phyloP scores from a whole-genome alignment of 805 yeast genomes.

The Nakazawaea sp. region DNA sequence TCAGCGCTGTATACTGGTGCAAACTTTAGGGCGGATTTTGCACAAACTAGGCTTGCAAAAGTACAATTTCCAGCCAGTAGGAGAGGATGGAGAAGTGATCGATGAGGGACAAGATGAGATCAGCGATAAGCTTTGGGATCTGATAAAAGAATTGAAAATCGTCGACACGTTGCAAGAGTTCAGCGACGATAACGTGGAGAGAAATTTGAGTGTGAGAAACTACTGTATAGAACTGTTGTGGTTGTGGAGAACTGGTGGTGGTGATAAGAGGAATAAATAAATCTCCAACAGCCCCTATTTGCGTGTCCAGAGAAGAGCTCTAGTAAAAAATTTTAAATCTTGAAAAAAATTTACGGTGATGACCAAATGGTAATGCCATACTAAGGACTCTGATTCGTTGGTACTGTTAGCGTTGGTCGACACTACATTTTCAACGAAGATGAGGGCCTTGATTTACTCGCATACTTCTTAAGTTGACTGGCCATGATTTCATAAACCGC shows the following conservation, averaged over 20 bases:
- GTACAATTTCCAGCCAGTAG: conserved; percentile 30
- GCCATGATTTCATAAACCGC: conserved; percentile 11
- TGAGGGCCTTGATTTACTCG: too few relatives aligned
- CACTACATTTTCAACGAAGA: too few relatives aligned
- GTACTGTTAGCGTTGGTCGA: too few relatives aligned
- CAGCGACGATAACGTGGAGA: conserved; percentile 56
- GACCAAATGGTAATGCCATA: too few relatives aligned
- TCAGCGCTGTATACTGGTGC: conserved; percentile 82
- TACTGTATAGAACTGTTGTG: conserved; percentile 89
- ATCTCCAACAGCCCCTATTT: background rate
- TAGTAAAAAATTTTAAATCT: too few relatives aligned
- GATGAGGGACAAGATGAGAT: conserved; percentile 33
- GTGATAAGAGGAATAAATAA: conserved; percentile 21
- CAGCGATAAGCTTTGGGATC: conserved; percentile 60
- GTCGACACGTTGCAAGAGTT: conserved; percentile 62
- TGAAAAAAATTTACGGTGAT: background rate
- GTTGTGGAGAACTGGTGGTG: conserved; percentile 68
- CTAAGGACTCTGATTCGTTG: too few relatives aligned
- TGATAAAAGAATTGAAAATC: conserved; percentile 54
- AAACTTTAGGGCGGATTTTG: conserved; percentile 79
- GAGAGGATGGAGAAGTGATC: conserved; percentile 19
- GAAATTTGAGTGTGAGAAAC: conserved; percentile 66
- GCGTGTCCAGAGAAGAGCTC: background rate
- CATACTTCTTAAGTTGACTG: conserved; percentile 12
- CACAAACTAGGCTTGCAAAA: conserved; percentile 67